Evolutionary conservation across 2,329 filamentous ascomycete genomes (phyloP), one percentile per base, ranked within the genome.

Genomic region (Paracoccidioides lutzii): DNA sequence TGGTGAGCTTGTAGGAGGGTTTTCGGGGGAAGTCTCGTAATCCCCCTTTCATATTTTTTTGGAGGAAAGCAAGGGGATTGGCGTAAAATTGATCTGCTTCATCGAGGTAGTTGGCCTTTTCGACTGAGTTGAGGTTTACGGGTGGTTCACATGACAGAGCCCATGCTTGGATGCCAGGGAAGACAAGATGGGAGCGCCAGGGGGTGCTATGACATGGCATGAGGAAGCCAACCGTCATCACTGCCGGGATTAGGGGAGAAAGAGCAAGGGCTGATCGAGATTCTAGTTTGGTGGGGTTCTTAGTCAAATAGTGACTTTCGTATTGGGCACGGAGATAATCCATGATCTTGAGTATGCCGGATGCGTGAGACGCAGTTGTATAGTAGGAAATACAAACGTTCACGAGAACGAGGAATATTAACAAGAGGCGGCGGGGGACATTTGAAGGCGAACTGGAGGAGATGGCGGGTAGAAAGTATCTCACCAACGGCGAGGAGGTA

Each of bases 191-290:
- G 14, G 86, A 90, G 64, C 90, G 86, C 91, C 93, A 97, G 2
- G 93, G 91, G 0, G 91, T 97, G 61, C 87, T 88, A 75, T 98
- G 93, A 73, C 93, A 98, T 8, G 93, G 93, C 79, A 90, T 95
- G 30, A 98, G 78, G 72, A 97, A 96, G 22, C 86, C 85, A 38
- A 84, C 75, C 3, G 79, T 79, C 33, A 79, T 78, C 22, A 66
- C 65, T 2, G 65, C 64, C 61, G 30, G 63, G 58, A 44, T 66
- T 59, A 14, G 62, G 40, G 57, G 53, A 52, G 8, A 22, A 46
- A 50, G n/a, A 52, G 40, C 12, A 48, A 55, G 7, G 50, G 54
- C 46, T 52, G 53, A 37, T 22, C 15, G 14, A 8, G 32, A 49
- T 22, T 32, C 45, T 7, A 22, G n/a, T 6, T 37, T 37, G 45